These are phyloP conservation scores for Ajuga reptans DNA, from an alignment of 305 asterid genomes.

Conservation along the genomic window DNA sequence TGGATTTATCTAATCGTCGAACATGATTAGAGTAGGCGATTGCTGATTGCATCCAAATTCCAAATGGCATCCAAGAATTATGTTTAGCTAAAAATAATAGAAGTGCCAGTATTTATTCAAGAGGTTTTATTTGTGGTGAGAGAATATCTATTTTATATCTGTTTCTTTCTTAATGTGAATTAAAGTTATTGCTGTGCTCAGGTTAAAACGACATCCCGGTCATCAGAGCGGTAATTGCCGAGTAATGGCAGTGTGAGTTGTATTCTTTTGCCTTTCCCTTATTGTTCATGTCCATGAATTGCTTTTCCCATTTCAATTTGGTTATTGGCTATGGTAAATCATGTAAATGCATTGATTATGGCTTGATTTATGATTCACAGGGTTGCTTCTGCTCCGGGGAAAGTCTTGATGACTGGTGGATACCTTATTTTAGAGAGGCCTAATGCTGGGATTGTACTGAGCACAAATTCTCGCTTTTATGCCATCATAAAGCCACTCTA, in stretches of 20 bases:
- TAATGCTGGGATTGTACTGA: slow-evolving; percentile 85
- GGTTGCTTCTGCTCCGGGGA: slow-evolving; percentile 95
- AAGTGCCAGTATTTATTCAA: not conserved
- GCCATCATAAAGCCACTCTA: slow-evolving; percentile 79
- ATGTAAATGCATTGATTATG: slow-evolving; percentile 11
- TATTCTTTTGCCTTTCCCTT: not conserved
- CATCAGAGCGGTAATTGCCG: slow-evolving; percentile 11
- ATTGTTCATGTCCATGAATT: not conserved
- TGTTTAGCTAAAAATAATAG: too few species aligned
- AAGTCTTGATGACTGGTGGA: slow-evolving; percentile 95
- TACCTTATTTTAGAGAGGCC: slow-evolving; percentile 95
- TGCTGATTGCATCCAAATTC: not conserved
- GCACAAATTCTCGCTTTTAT: slow-evolving; percentile 90
- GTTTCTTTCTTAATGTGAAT: not conserved
- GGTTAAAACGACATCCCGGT: slow-evolving; percentile 2
- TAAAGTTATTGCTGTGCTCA: slow-evolving; percentile 19
- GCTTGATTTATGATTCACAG: slow-evolving; percentile 35
- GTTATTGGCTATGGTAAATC: not conserved
- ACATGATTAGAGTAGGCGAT: not conserved
- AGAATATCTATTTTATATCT: not conserved
- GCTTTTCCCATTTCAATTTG: not conserved
- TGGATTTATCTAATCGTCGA: not conserved
- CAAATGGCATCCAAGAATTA: not conserved
- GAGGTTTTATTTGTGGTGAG: not conserved
- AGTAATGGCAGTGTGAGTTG: slow-evolving; percentile 51